phyloP scores from a whole-genome alignment of 2,329 filamentous ascomycete genomes.

The Alternaria triticina region DNA sequence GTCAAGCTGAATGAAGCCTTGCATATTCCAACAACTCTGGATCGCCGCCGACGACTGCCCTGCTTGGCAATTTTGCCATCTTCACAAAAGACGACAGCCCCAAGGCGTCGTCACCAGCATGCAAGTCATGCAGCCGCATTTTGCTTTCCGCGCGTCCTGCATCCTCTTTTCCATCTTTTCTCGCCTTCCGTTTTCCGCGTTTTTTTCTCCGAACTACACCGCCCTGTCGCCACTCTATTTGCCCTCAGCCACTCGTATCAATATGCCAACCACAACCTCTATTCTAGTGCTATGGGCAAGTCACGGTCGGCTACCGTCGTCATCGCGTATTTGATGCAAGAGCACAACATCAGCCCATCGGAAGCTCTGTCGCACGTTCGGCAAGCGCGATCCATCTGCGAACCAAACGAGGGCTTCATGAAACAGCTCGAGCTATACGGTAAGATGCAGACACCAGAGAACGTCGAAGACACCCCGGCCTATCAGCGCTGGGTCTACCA shows the following conservation, averaged over 20 bases:
- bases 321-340: slow-evolving; percentile 81
- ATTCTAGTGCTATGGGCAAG: slow-evolving; percentile 87
- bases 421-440: slow-evolving; percentile 85
- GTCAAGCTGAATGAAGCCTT: slow-evolving; percentile 46
- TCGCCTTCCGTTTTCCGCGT: slow-evolving; percentile 24
- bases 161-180: slow-evolving; percentile 18
- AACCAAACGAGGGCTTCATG: slow-evolving; percentile 93
- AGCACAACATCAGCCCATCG: slow-evolving; percentile 57
- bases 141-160: slow-evolving; percentile 32
- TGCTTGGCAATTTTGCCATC: slow-evolving; percentile 45
- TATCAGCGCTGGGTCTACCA: slow-evolving; percentile 83
- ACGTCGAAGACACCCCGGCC: slow-evolving; percentile 70
- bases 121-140: slow-evolving; percentile 14
- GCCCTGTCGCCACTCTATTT: slow-evolving; percentile 44
- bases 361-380: slow-evolving; percentile 75
- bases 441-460: slow-evolving; percentile 79
- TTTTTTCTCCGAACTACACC: slow-evolving; percentile 33
- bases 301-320: slow-evolving; percentile 87
- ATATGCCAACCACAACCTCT: slow-evolving; percentile 42
- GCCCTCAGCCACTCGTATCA: slow-evolving; percentile 33
- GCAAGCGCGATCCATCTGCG: slow-evolving; percentile 74
- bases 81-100: slow-evolving; percentile 25
- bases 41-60: slow-evolving; percentile 34
- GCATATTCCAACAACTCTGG: slow-evolving; percentile 37
- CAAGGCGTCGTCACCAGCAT: slow-evolving; percentile 7